Evolutionary conservation across 352 stramenopile species (phyloP), one percentile per base, ranked within the genome.

Genomic region (Phytophthora macrochlamydospora): DNA sequence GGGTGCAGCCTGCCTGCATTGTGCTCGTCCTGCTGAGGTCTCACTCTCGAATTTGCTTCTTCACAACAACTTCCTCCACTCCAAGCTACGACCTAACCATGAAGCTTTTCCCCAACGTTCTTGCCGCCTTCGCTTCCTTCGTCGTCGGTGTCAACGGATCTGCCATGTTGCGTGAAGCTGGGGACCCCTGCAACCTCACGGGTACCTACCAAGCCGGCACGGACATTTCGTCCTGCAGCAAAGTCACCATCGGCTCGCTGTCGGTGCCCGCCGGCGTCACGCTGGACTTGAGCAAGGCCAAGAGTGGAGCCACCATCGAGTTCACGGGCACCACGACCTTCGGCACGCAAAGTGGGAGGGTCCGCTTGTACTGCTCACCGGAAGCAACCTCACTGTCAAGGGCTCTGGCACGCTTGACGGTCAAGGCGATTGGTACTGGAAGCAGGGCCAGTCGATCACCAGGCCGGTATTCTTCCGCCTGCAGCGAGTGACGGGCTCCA

Each of bases 271-370:
- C 67, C 2, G 73, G 73, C 24, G 57, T 69, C 31, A 81, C 73
- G 37, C 59, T 81, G 6, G 73, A 81, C 60, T 53, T 81, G 37
- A 76, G 65, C 28, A 51, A 50, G 6, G 56, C 69, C 32, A 70
- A 75, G 59, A 59, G 4, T 2, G 73, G 73, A 28, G 67, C 73
- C 31, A 73, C 55, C 33, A 76, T 81, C 38, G 69, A 61, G 9
- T 76, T 81, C 66, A 24, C 28, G 11, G 73, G 73, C 18, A 81
- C 69, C 24, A 75, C 65, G 28, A 78, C 59, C 12, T 81, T 81
- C 40, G 73, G 69, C 42, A 68, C 57, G 13, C 64, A 70, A 24
- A 69, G 24, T 81, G 69, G 69, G 69, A 54, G 2, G 73, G 73
- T 4, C 73, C 69, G 13, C 69, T 81, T 6, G 62, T 81, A 8